Evolutionary conservation across 225 moss, liverwort and hornwort genomes (phyloP), one percentile per base, ranked within the genome.

Genomic region (Polytrichum commune): DNA sequence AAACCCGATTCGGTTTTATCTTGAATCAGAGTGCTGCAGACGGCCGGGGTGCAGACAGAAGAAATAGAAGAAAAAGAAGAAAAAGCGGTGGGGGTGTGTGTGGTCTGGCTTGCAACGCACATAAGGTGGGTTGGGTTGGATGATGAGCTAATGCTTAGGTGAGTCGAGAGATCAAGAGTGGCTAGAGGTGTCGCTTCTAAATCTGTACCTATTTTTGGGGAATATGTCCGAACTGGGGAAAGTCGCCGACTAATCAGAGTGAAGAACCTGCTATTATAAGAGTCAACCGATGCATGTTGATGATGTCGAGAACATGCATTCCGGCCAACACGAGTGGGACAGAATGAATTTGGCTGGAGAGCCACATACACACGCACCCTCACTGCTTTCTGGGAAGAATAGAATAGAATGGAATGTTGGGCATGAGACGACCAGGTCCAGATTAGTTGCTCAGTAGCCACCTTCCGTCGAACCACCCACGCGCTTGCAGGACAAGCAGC

Each of bases 401-500:
- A 46, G 46, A 16, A 46, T 46, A 46, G 46, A 38, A 57, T 18
- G 54, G 53, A 55, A 27, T 25, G 67, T 38, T 28, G 28, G 20
- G 32, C 64, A 64, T 35, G 18, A 38, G 27, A 4, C 53, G 67
- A 77, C 77, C 53, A 69, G 13, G 78, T 78, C 80, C 62, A 65
- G 24, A 75, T 72, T 32, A 62, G 58, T 54, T 35, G 62, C 82
- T 38, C 33, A 25, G 54, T 71, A 73, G 24, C 74, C 28, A 32
- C 28, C 69, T 55, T 28, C 55, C 18, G 25, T 16, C 56, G 18
- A n/a, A 28, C 28, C 16, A 55, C 53, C 22, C 13, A 57, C 71
- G 72, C 67, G 72, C 69, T 63, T 69, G 62, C 5, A 30, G 65
- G 58, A 13, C 13, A 27, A 35, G 64, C 26, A 38, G 57, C 38